Percentiles rank a stretch among this genome's conserved stretches.
Conservation (phyloP, 1,284 basidiomycete genomes). For the Leccinum solheimii region DNA sequence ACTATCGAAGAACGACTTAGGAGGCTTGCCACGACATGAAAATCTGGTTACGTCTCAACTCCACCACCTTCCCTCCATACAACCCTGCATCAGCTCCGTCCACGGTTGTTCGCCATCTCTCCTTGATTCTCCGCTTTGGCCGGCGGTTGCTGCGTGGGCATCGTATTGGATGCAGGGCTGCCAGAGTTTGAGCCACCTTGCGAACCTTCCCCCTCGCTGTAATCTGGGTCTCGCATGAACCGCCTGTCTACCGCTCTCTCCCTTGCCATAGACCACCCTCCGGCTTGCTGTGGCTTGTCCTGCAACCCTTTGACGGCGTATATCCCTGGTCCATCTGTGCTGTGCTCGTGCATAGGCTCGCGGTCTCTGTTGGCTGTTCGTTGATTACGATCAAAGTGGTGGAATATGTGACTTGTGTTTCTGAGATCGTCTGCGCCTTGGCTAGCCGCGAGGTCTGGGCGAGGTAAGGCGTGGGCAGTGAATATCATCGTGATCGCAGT, state of each 20-base stretch:
- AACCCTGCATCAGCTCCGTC: conserved; percentile 2
- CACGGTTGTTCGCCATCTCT: conserved; percentile 6
- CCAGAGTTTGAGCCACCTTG: conserved; percentile 6
- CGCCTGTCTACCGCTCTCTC: conserved; percentile 14
- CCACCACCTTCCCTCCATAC: conserved; percentile 1
- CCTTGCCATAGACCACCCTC: neutral
- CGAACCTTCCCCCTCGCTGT: conserved; percentile 20
- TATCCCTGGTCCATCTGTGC: neutral
- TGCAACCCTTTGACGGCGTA: neutral
- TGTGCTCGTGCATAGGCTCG: conserved; percentile 3
- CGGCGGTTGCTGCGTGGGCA: conserved; percentile 12
- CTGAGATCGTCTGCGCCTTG: conserved; percentile 19
- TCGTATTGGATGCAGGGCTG: conserved; percentile 15
- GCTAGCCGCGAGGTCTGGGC: conserved; percentile 23
- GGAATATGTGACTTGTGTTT: conserved; percentile 30
- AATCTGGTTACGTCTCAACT: neutral
- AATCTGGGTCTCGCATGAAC: conserved; percentile 30
- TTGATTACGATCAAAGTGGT: conserved; percentile 35
- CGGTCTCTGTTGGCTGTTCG: conserved; percentile 23
- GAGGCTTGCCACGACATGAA: neutral
- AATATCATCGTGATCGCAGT: conserved; percentile 30
- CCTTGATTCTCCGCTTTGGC: conserved; percentile 2
- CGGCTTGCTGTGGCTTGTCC: neutral
- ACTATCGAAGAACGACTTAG: conserved; percentile 2
- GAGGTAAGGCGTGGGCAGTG: conserved; percentile 24